Evolutionary conservation across 257 asterid species (phyloP).

Genomic region (Nicotiana otophora): DNA sequence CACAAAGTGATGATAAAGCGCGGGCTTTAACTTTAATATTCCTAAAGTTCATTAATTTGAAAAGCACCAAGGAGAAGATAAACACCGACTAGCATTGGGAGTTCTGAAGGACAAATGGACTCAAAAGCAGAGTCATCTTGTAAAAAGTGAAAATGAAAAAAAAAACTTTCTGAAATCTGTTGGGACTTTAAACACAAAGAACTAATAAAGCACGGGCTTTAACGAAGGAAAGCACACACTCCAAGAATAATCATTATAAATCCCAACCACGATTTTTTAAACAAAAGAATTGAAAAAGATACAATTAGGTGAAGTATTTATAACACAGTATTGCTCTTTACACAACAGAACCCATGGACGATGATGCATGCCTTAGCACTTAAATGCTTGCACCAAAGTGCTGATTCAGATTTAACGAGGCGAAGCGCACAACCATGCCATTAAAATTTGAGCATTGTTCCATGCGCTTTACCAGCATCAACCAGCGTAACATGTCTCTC

Average conservation of each 20-base stretch:
- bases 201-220: not conserved
- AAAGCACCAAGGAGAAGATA: not conserved
- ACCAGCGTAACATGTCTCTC: not conserved
- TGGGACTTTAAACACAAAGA: not conserved
- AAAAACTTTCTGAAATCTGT: not conserved
- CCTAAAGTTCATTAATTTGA: not conserved
- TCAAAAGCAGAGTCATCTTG: not conserved
- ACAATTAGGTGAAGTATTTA: not conserved
- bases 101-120: not conserved
- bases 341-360: not conserved
- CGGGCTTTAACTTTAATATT: too few relatives aligned
- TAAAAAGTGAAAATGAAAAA: not conserved
- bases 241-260: not conserved
- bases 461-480: not conserved
- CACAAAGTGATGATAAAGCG: too few relatives aligned
- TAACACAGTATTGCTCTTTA: not conserved
- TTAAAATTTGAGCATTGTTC: not conserved
- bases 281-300: not conserved
- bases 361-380: not conserved
- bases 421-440: not conserved
- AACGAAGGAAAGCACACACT: not conserved
- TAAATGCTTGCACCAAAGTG: not conserved
- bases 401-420: not conserved
- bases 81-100: not conserved
- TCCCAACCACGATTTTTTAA: not conserved